Conservation (phyloP, 2,329 filamentous ascomycete genomes). For the Aspergillus brunneoviolaceus region DNA sequence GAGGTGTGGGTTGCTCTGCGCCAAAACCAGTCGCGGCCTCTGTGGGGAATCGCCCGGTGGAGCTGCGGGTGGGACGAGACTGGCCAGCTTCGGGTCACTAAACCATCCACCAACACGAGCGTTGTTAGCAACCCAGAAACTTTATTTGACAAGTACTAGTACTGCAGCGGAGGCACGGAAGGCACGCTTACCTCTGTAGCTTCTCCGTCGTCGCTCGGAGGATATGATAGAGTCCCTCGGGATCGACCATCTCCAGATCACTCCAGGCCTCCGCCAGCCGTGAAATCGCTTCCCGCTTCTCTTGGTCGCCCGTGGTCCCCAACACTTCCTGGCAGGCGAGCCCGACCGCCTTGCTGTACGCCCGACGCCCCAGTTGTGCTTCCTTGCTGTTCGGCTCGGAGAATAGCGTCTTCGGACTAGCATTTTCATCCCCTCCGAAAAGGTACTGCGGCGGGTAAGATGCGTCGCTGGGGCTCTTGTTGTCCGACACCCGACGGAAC, state of each 20-base stretch:
- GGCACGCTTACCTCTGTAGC: slow-evolving; percentile 51
- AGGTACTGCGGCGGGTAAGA: slow-evolving; percentile 26
- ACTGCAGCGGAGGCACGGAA: slow-evolving; percentile 2
- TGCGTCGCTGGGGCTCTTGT: slow-evolving; percentile 44
- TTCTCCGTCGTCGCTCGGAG: slow-evolving; percentile 75
- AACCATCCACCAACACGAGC: slow-evolving; percentile 16
- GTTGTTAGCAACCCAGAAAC: background rate
- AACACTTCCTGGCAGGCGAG: slow-evolving; percentile 81
- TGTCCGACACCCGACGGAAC: slow-evolving; percentile 82
- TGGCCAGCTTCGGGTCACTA: slow-evolving; percentile 41
- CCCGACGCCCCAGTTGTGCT: slow-evolving; percentile 73
- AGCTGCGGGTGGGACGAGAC: slow-evolving; percentile 36
- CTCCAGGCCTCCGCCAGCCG: slow-evolving; percentile 83
- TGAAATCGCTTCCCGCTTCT: slow-evolving; percentile 81
- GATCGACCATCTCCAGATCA: slow-evolving; percentile 79
- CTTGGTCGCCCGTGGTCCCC: slow-evolving; percentile 68
- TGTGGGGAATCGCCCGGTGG: slow-evolving; percentile 44
- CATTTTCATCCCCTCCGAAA: slow-evolving; percentile 41
- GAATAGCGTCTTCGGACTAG: slow-evolving; percentile 35
- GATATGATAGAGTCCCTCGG: slow-evolving; percentile 84
- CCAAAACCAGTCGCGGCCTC: slow-evolving; percentile 68
- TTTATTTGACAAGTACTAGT: background rate
- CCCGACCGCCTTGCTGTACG: slow-evolving; percentile 79
- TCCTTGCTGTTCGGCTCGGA: slow-evolving; percentile 64
- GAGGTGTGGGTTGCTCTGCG: slow-evolving; percentile 80